phyloP scores from a whole-genome alignment of 805 yeast genomes.

The Candida tibetensis region DNA sequence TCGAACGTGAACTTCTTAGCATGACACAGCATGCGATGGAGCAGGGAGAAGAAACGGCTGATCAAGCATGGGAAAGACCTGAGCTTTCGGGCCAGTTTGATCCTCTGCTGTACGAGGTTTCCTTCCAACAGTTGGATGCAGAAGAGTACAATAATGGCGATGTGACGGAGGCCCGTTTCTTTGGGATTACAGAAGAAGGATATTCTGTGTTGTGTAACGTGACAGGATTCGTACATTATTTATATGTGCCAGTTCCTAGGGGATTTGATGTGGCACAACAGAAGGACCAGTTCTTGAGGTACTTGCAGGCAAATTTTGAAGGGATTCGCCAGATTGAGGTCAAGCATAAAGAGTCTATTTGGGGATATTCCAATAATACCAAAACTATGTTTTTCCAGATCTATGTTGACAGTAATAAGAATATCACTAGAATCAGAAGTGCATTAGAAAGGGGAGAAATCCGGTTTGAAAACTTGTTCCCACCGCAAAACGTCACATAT shows the following conservation, averaged over 20 bases:
- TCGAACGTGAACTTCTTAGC: conserved; percentile 37
- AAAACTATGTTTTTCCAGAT: conserved; percentile 79
- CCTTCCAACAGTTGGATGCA: conserved; percentile 91
- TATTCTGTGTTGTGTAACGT: conserved; percentile 87
- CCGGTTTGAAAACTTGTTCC: conserved; percentile 60
- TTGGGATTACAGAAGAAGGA: conserved; percentile 90
- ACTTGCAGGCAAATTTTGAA: conserved; percentile 47
- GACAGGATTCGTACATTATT: conserved; percentile 82
- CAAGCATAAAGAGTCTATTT: conserved; percentile 73
- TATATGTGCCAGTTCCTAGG: conserved; percentile 87
- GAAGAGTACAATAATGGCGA: conserved; percentile 71
- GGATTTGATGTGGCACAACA: conserved; percentile 62
- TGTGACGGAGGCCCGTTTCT: conserved; percentile 70
- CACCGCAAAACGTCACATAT: conserved; percentile 63
- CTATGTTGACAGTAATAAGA: conserved; percentile 60
- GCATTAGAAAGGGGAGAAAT: conserved; percentile 84
- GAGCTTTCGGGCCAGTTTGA: conserved; percentile 49
- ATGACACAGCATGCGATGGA: conserved; percentile 31
- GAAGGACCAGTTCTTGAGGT: conserved; percentile 42
- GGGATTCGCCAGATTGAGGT: conserved; percentile 69
- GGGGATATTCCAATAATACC: conserved; percentile 86
- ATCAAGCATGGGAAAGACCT: conserved; percentile 54
- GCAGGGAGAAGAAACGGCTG: conserved; percentile 29
- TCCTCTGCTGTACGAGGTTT: conserved; percentile 49
- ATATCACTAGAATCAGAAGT: conserved; percentile 65